Evolutionary conservation across 345 rosid species (phyloP).

Genomic region (Eucalyptus camaldulensis): DNA sequence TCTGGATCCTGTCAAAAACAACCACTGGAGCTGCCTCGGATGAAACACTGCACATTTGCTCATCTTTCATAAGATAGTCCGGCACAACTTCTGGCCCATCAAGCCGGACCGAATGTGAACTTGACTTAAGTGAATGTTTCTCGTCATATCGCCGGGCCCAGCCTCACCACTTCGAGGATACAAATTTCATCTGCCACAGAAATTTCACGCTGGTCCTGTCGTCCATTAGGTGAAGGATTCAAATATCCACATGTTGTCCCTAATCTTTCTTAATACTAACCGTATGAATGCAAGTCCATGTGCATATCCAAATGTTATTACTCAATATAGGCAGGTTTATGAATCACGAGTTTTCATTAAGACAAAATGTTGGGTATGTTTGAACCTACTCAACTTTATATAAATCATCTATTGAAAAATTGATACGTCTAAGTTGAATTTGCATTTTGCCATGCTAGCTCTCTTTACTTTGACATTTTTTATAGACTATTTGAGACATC

Average conservation of each 20-base stretch:
- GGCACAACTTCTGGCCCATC: neutral
- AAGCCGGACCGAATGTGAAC: neutral
- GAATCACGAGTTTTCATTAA: fast-evolving
- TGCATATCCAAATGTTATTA: neutral
- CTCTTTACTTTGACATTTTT: neutral
- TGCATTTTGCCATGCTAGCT: neutral
- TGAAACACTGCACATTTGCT: neutral
- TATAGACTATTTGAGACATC: neutral
- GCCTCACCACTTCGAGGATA: neutral
- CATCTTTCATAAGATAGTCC: neutral
- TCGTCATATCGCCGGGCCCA: neutral
- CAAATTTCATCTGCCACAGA: neutral
- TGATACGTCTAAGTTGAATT: fast-evolving
- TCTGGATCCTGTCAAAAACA: neutral
- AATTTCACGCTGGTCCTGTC: fast-evolving
- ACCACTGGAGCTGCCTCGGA: neutral
- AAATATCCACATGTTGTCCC: fast-evolving
- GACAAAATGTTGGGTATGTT: fast-evolving
- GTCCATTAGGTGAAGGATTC: neutral
- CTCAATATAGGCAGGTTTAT: fast-evolving
- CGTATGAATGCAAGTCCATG: neutral
- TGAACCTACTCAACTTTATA: neutral
- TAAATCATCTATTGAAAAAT: fast-evolving
- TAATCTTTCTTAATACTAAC: neutral
- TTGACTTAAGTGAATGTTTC: neutral